phyloP scores from a whole-genome alignment of 2,329 filamentous ascomycete species.

The Ascochyta koolunga region DNA sequence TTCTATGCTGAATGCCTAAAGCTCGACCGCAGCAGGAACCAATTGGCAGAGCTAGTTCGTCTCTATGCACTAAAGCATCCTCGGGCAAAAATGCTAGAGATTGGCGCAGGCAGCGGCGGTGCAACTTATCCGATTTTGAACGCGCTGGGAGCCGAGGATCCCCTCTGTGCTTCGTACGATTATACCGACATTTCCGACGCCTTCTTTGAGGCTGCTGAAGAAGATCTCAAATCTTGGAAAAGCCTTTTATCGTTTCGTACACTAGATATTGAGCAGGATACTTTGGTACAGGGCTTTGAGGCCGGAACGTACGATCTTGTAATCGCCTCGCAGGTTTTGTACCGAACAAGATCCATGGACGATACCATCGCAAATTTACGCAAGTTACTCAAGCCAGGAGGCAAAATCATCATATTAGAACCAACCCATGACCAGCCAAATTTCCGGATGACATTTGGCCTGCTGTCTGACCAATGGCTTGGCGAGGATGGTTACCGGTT shows the following conservation, averaged over 20 bases:
- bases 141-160: constrained; percentile 8
- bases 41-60: constrained; percentile 4
- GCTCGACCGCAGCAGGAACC: constrained; percentile 4
- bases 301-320: constrained; percentile 28
- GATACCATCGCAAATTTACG: constrained; percentile 29
- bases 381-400: constrained; percentile 48
- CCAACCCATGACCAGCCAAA: constrained; percentile 19
- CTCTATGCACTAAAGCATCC: constrained; percentile 5
- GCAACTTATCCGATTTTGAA: constrained; percentile 19
- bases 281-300: constrained; percentile 25
- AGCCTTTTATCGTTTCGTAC: constrained; percentile 23
- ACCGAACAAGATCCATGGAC: constrained; percentile 28
- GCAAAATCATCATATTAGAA: constrained; percentile 55
- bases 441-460: constrained; percentile 28
- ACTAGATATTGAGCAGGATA: constrained; percentile 31
- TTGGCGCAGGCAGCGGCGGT: constrained; percentile 26
- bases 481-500: constrained; percentile 3
- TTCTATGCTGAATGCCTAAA: constrained; percentile 7
- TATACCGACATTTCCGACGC: constrained; percentile 28
- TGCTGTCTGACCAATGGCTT: constrained; percentile 35
- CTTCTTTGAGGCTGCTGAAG: constrained; percentile 25
- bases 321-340: constrained; percentile 44
- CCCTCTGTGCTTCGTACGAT: constrained; percentile 14
- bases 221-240: constrained; percentile 7
- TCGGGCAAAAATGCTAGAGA: constrained; percentile 15